Evolutionary conservation across 1,139 yeast species (phyloP), one percentile per base, ranked within the genome.

Genomic region (Nakaseomyces bracarensis): DNA sequence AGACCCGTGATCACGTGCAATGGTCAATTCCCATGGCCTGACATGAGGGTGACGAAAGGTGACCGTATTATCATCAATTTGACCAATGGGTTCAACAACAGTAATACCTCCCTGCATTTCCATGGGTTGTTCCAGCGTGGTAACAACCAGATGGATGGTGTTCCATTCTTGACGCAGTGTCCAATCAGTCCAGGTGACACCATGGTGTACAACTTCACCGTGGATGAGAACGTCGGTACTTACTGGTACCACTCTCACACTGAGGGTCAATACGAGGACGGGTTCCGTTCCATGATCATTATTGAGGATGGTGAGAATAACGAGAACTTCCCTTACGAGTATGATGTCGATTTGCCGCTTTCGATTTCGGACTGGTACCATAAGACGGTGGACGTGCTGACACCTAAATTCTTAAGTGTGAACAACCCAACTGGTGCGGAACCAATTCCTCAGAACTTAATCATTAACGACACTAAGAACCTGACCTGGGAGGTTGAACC

Each of bases 371-470:
- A 89, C 53, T 87, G 95, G 93, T 89, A 89, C 65, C 95, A 86
- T 61, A 70, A 74, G 28, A 65, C 69, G 41, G 70, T 80, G 36
- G 71, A 71, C 38, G 71, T 59, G 16, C 69, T 87, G 51, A 65
- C 72, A 48, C 64, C 71, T 11, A 53, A 57, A 15, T 87, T 87
- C 66, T 60, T 85, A 67, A 74, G 69, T 50, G 64, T 82, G 49
- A 81, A 73, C 67, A 89, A 89, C 65, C 97, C 97, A 37, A 84
- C 96, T 4, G 97, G 97, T 50, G 96, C 96, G 27, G 97, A 89
- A 65, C 97, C 97, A 35, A 77, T 89, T 53, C 97, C 97, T 2
- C 79, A 82, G 55, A 79, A 78, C 58, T 60, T 82, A 51, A 68
- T 86, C 54, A 72, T 86, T 64, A 87, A 89, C 67, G 86, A 87